Conservation (phyloP, 2,329 filamentous ascomycete genomes). For the Dothideomycetes sp. region DNA sequence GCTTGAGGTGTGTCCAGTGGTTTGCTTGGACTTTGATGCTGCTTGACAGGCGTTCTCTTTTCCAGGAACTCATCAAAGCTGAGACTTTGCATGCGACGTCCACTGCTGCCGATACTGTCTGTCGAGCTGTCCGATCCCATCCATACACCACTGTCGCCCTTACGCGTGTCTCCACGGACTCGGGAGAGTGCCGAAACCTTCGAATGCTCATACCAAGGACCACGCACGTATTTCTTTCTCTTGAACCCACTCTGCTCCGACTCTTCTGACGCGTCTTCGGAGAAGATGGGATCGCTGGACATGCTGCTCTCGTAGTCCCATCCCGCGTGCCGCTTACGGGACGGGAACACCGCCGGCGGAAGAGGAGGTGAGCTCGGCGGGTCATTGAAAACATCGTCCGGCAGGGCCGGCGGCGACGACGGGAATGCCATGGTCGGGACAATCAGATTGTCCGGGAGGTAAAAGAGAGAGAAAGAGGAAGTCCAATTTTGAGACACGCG, state of each 20-base stretch:
- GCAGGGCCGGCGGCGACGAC: conserved; percentile 14
- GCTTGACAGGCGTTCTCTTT: conserved; percentile 4
- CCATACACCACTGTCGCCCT: conserved; percentile 61
- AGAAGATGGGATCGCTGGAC: conserved; percentile 66
- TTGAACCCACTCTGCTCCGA: conserved; percentile 43
- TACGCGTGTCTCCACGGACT: conserved; percentile 39
- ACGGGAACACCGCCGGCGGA: conserved; percentile 6
- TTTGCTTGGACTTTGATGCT: neutral
- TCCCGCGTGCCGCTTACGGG: conserved; percentile 24
- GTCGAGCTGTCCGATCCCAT: conserved; percentile 49
- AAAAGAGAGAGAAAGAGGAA: neutral
- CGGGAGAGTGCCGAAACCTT: conserved; percentile 10
- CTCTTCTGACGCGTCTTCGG: conserved; percentile 55
- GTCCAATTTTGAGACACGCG: no score
- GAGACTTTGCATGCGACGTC: conserved; percentile 10
- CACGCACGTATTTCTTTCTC: conserved; percentile 60
- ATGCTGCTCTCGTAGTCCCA: conserved; percentile 27
- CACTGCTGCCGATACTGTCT: conserved; percentile 10
- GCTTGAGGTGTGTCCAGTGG: conserved; percentile 13
- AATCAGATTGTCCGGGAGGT: conserved; percentile 1
- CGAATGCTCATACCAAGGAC: conserved; percentile 43
- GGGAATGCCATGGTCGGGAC: conserved; percentile 11
- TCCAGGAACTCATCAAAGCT: conserved; percentile 8
- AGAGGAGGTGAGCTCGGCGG: conserved; percentile 15
- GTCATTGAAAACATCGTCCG: conserved; percentile 8